phyloP scores from a whole-genome alignment of 2,329 filamentous ascomycete genomes.

The Pyrenophora tritici-repentis region DNA sequence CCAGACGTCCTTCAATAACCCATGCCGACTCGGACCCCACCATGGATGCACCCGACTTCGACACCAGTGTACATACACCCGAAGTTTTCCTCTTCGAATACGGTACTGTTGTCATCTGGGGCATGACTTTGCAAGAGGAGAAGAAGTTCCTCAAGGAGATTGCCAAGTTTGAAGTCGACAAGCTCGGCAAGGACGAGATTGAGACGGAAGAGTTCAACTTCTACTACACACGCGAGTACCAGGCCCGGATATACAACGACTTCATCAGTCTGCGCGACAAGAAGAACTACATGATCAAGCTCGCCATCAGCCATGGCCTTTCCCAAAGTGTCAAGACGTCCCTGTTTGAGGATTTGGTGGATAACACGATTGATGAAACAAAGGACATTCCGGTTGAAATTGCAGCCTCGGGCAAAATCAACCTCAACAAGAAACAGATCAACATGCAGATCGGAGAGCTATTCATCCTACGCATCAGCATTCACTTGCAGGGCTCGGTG shows the following conservation, averaged over 20 bases:
- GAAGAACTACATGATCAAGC: conserved; percentile 96
- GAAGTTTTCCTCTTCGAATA: conserved; percentile 98
- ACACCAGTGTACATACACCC: conserved; percentile 85
- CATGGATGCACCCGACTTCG: conserved; percentile 69
- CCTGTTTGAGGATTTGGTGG: conserved; percentile 92
- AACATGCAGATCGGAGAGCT: conserved; percentile 99
- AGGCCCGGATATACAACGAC: conserved; percentile 98
- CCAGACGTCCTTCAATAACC: conserved; percentile 30
- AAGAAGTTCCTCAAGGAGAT: conserved; percentile 91
- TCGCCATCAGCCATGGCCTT: conserved; percentile 93
- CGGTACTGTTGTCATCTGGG: conserved; percentile 97
- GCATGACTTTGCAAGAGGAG: conserved; percentile 90
- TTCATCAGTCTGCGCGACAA: conserved; percentile 96
- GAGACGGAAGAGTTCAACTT: conserved; percentile 99
- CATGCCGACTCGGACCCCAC: conserved; percentile 41
- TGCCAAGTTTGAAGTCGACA: conserved; percentile 90
- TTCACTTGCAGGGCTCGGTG: conserved; percentile 95
- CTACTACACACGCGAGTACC: conserved; percentile 97
- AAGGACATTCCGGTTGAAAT: conserved; percentile 94
- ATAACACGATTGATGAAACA: conserved; percentile 89
- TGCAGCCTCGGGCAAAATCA: conserved; percentile 88
- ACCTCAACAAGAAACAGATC: conserved; percentile 84
- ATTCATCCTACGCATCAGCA: conserved; percentile 96
- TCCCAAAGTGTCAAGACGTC: conserved; percentile 98
- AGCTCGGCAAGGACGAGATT: conserved; percentile 83